These are phyloP conservation scores for Claviceps sp. DNA, from an alignment of 2,329 filamentous ascomycete species.

Conservation along the genomic window DNA sequence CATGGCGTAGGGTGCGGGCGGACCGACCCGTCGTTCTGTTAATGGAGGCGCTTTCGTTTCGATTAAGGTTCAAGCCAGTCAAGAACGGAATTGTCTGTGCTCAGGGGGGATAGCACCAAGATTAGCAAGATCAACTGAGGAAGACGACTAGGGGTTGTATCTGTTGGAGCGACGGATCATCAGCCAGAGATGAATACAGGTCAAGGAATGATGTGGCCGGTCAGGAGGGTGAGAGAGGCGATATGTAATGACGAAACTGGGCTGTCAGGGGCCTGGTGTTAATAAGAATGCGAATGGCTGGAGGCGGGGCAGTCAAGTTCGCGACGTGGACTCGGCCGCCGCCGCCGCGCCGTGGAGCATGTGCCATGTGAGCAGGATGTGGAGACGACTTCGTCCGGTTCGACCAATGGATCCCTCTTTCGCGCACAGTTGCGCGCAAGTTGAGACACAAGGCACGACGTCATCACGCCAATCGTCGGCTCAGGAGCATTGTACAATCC, in stretches of 20 bases:
- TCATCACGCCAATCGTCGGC: not conserved
- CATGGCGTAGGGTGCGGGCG: constrained; percentile 13
- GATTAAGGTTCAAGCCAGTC: constrained; percentile 2
- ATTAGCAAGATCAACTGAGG: not conserved
- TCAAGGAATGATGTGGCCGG: not conserved
- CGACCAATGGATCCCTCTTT: not conserved
- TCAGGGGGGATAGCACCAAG: not conserved
- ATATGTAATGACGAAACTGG: constrained; percentile 6
- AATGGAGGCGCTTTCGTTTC: constrained; percentile 3
- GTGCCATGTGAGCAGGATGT: not conserved
- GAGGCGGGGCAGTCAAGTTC: not conserved
- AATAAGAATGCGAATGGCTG: not conserved
- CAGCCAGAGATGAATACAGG: not conserved
- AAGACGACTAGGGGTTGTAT: not conserved
- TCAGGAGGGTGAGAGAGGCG: not conserved
- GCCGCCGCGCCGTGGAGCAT: not conserved
- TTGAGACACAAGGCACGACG: not conserved
- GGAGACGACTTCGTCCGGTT: not conserved
- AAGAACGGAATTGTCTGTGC: not conserved
- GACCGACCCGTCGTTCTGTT: constrained; percentile 6
- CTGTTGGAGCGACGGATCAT: not conserved
- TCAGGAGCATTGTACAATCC: not conserved
- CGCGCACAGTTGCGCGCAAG: too few relatives aligned
- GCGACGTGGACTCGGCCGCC: not conserved
- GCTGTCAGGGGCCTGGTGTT: not conserved